These are phyloP conservation scores for Vanderwaltozyma yarrowii DNA, from an alignment of 805 yeast species.

Conservation along the genomic window DNA sequence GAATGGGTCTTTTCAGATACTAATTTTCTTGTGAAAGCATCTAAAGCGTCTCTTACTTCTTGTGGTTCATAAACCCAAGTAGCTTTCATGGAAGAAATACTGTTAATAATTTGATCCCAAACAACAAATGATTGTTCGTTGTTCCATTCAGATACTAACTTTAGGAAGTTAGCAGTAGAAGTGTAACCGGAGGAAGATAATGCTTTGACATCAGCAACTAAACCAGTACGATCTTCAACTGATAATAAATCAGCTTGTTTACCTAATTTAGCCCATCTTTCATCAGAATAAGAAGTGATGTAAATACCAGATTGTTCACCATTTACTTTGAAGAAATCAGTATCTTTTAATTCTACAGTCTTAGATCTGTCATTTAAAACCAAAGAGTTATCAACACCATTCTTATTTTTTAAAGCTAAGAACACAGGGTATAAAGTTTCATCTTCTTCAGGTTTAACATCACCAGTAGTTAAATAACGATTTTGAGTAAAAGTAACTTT, in stretches of 20 bases:
- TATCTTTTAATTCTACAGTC: conserved; percentile 35
- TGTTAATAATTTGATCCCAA: conserved; percentile 50
- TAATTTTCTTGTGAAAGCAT: conserved; percentile 29
- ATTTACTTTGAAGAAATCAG: conserved; percentile 56
- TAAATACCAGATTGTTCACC: conserved; percentile 67
- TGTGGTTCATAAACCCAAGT: conserved; percentile 49
- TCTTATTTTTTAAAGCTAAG: conserved; percentile 47
- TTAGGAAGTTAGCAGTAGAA: conserved; percentile 49
- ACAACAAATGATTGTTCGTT: conserved; percentile 53
- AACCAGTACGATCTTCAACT: conserved; percentile 69
- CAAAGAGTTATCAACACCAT: conserved; percentile 50
- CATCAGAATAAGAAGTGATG: conserved; percentile 59
- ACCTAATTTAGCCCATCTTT: conserved; percentile 62
- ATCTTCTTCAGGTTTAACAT: conserved; percentile 68
- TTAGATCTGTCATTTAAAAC: conserved; percentile 43
- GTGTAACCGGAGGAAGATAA: conserved; percentile 63
- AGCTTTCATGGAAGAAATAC: conserved; percentile 38
- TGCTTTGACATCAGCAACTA: conserved; percentile 70
- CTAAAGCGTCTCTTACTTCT: conserved; percentile 37
- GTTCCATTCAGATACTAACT: conserved; percentile 51
- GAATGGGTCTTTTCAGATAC: conserved; percentile 37
- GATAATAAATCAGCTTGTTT: conserved; percentile 46
- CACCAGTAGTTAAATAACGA: conserved; percentile 69
- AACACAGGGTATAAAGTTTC: conserved; percentile 59
- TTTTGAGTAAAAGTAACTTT: conserved; percentile 53